Evolutionary conservation across 2,329 filamentous ascomycete genomes (phyloP).

Genomic region (Fonsecaea nubica): DNA sequence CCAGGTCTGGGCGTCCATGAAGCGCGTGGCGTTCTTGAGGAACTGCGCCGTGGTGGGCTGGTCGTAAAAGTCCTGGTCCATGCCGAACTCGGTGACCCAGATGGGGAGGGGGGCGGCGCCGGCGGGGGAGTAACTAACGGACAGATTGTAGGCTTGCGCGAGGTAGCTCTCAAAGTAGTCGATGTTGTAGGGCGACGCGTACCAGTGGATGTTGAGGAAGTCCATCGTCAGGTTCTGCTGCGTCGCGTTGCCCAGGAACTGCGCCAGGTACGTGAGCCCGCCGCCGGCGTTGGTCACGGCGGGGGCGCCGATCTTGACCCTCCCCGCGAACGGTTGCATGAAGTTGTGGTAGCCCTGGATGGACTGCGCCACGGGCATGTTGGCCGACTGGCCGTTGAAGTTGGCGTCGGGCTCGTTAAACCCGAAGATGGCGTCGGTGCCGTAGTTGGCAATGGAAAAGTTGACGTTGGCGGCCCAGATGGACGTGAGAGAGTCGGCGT

Average conservation of each 20-base stretch:
- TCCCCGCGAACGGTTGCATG: slow-evolving; percentile 48
- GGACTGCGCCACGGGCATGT: slow-evolving; percentile 48
- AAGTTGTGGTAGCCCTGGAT: slow-evolving; percentile 46
- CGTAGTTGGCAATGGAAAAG: slow-evolving; percentile 44
- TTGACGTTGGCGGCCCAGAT: slow-evolving; percentile 51
- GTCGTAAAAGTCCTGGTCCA: slow-evolving; percentile 43
- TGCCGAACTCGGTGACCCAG: slow-evolving; percentile 59
- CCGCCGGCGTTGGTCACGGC: slow-evolving; percentile 47
- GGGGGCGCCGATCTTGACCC: slow-evolving; percentile 52
- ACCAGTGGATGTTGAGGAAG: slow-evolving; percentile 54
- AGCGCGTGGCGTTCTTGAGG: slow-evolving; percentile 47
- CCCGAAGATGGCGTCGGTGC: slow-evolving; percentile 49
- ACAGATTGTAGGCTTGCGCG: slow-evolving; percentile 41
- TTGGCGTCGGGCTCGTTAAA: slow-evolving; percentile 56
- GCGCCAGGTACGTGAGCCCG: slow-evolving; percentile 49
- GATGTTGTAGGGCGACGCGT: slow-evolving; percentile 46
- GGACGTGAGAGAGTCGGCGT: slow-evolving; percentile 46
- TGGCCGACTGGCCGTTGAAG: slow-evolving; percentile 44
- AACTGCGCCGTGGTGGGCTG: slow-evolving; percentile 48
- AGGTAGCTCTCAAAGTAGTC: slow-evolving; percentile 49
- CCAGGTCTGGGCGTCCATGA: slow-evolving; percentile 47
- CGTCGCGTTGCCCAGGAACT: slow-evolving; percentile 49
- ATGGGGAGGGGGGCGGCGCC: slow-evolving; percentile 44
- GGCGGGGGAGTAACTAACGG: slow-evolving; percentile 19
- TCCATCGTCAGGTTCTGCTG: slow-evolving; percentile 44